Percentiles rank a stretch among this genome's conserved stretches.
Conservation (phyloP, 257 asterid species). For the Datura wrightii region DNA sequence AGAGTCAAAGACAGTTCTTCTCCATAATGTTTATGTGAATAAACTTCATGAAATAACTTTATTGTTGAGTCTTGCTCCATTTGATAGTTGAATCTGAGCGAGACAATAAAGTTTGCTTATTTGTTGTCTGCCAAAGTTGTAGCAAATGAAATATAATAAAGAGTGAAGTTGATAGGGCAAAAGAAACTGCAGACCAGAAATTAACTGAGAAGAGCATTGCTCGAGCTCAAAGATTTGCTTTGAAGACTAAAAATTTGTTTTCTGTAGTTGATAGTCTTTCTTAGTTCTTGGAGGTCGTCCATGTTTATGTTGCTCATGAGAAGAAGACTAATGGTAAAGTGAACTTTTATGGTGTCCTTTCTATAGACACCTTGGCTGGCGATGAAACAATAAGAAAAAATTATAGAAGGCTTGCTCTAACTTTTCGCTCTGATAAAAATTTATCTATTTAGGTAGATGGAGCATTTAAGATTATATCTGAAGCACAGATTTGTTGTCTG, state of each 20-base stretch:
- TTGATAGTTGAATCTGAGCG: neutral
- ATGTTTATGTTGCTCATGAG: slow-evolving; percentile 49
- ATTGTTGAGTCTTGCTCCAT: neutral
- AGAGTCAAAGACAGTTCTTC: neutral
- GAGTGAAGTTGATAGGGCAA: slow-evolving; percentile 61
- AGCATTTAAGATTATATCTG: slow-evolving; percentile 59
- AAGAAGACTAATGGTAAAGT: slow-evolving; percentile 55
- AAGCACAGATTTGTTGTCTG: slow-evolving; percentile 63
- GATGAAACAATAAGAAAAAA: slow-evolving; percentile 46
- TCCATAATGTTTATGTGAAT: no score
- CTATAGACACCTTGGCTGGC: slow-evolving; percentile 51
- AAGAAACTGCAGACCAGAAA: slow-evolving; percentile 58
- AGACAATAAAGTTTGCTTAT: neutral
- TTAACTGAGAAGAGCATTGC: slow-evolving; percentile 51
- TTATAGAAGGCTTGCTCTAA: slow-evolving; percentile 55
- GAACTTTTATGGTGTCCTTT: slow-evolving; percentile 59
- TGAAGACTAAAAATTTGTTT: slow-evolving; percentile 57
- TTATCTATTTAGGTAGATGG: slow-evolving; percentile 65
- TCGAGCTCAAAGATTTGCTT: slow-evolving; percentile 65
- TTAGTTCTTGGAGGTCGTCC: slow-evolving; percentile 51
- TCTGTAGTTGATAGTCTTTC: slow-evolving; percentile 68
- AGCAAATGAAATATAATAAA: slow-evolving; percentile 61
- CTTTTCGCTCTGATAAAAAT: slow-evolving; percentile 77
- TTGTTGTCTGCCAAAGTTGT: neutral
- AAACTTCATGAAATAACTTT: neutral